Base-by-base conservation (phyloP, 768 basidiomycete species). In the Termitomyces sp. region DNA sequence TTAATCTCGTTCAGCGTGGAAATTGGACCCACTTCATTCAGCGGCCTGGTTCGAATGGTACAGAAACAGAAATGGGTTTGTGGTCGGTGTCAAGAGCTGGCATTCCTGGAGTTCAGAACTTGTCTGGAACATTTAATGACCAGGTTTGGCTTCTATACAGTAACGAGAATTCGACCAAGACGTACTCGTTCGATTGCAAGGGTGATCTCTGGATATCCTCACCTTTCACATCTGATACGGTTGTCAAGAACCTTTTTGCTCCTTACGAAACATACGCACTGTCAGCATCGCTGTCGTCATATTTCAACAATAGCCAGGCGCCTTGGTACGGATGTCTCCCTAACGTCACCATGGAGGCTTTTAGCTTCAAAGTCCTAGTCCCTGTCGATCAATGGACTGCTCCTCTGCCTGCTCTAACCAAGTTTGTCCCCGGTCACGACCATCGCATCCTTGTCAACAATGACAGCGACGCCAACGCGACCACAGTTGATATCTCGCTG, bases 401-500 rank as follows among this genome's bases (percentile, higher is more conserved):
- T 6, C 85, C 89, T 53, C 81, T 76, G 6, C 90, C 94, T 16
- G 81, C 83, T 56, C 69, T 97, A 57, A 92, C 91, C 18, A 82
- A 81, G 54, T 96, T 96, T 71, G 68, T 71, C 2, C 94, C 94
- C 0, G 94, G 94, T 1, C 94, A 97, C 69, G 94, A 97, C 65
- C 78, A 84, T 44, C 88, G 94, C 44, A 73, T 92, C 40, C 65
- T 79, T 26, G 72, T 74, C 33, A 75, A 77, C 22, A 75, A 77
- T 24, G 68, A 77, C 24, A 69, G 70, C 18, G 79, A 78, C 20
- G 68, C 79, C 26, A 73, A 81, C 56, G 84, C 83, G 28, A 81
- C 80, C 1, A 83, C 81, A 8, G 69, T 92, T 53, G 73, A 87
- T 60, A 82, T 97, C 55, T 67, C 78, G 0, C 77, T 97, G 60